A percentile compares a stretch with the other conserved stretches of the same genome.
These are phyloP conservation scores for Helichrysum umbraculigerum DNA, from an alignment of 129 eudicot species.

Conservation along the genomic window DNA sequence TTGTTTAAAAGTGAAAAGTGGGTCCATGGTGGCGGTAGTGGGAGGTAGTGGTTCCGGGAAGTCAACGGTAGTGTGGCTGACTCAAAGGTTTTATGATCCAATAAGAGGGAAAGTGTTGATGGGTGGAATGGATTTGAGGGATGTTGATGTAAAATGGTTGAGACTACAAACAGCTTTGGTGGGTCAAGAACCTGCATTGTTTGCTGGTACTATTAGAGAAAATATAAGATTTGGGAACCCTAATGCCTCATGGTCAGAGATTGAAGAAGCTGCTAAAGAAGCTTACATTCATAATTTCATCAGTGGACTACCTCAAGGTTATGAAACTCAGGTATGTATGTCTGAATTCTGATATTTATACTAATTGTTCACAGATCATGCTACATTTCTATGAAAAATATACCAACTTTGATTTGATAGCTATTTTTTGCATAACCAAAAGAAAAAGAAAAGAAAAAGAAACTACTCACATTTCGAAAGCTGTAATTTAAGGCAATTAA, in stretches of 20 bases:
- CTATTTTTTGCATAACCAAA: no score
- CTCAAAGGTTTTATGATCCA: slow-evolving; percentile 75
- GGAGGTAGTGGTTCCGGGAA: slow-evolving; percentile 85
- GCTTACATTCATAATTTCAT: slow-evolving; percentile 50
- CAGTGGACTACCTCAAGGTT: slow-evolving; percentile 67
- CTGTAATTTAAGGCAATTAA: no score
- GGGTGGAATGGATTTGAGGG: slow-evolving; percentile 55
- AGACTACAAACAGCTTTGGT: slow-evolving; percentile 71
- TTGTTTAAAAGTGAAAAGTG: slow-evolving; percentile 50
- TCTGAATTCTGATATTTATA: neutral
- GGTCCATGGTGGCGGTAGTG: slow-evolving; percentile 59
- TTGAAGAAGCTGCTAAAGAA: slow-evolving; percentile 43
- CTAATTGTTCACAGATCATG: neutral
- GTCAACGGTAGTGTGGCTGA: slow-evolving; percentile 54
- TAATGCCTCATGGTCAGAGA: slow-evolving; percentile 36
- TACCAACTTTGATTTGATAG: no score
- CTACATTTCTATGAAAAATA: neutral
- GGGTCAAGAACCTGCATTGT: slow-evolving; percentile 84
- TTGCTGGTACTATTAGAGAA: slow-evolving; percentile 71
- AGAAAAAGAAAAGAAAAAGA: no score
- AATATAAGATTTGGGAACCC: slow-evolving; percentile 52
- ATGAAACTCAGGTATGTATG: slow-evolving; percentile 50
- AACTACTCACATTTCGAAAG: no score
- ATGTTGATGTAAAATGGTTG: slow-evolving; percentile 72
- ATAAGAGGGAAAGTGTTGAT: slow-evolving; percentile 49